Percentiles rank a stretch among this genome's conserved stretches.
These are phyloP conservation scores for Blastobotrys peoriensis DNA, from an alignment of 805 yeast species.

Conservation along the genomic window DNA sequence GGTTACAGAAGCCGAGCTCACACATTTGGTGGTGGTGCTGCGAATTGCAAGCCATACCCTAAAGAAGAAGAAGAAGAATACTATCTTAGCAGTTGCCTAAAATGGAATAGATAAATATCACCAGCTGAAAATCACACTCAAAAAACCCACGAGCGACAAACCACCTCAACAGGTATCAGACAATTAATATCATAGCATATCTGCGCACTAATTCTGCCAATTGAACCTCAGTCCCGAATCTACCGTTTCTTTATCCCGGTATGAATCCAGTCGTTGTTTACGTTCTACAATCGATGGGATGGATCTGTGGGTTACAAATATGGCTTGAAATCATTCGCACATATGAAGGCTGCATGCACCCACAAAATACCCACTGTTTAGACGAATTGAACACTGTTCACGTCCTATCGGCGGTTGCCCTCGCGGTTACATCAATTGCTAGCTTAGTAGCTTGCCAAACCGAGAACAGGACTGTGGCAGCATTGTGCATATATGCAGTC, in stretches of 20 bases:
- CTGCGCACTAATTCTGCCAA: too few species aligned
- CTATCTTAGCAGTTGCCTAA: too few species aligned
- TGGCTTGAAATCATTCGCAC: background rate
- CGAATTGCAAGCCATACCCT: too few species aligned
- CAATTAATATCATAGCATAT: too few species aligned
- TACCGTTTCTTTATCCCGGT: too few species aligned
- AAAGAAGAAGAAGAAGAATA: too few species aligned
- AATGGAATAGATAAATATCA: too few species aligned
- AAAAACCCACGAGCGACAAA: background rate
- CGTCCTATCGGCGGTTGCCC: background rate
- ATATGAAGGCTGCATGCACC: too few species aligned
- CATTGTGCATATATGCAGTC: background rate
- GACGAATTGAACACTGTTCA: background rate
- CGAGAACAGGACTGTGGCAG: background rate
- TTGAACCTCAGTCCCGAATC: too few species aligned
- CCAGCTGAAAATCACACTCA: background rate
- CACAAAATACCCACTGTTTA: too few species aligned
- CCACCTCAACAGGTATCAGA: background rate
- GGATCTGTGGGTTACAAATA: background rate
- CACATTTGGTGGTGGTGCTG: too few species aligned
- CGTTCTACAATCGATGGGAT: background rate
- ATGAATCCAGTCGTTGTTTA: background rate
- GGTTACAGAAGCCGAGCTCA: too few species aligned
- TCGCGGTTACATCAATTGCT: background rate
- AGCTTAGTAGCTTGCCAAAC: background rate